Conservation (phyloP, 2,329 filamentous ascomycete species). For the Dactylonectria estremocensis region DNA sequence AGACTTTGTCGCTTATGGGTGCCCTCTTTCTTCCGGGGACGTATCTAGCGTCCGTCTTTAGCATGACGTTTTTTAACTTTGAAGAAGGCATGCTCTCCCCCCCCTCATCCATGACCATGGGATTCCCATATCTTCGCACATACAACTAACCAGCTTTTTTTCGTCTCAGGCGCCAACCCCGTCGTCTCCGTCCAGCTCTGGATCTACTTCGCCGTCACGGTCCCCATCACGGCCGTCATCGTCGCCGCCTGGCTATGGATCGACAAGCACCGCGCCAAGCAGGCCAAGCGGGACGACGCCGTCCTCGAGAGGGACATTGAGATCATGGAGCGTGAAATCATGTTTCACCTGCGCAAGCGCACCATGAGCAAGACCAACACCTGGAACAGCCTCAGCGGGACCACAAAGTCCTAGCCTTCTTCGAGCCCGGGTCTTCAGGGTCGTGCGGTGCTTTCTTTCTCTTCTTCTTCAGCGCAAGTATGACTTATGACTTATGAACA, state of each 20-base stretch:
- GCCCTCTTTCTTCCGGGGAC: constrained; percentile 76
- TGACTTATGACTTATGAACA: constrained; percentile 31
- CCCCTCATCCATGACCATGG: too few species aligned
- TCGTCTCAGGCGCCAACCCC: constrained; percentile 50
- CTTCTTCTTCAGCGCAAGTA: constrained; percentile 18
- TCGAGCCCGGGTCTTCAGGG: constrained; percentile 3
- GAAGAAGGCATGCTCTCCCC: constrained; percentile 56
- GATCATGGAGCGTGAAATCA: constrained; percentile 70
- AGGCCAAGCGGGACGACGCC: constrained; percentile 64
- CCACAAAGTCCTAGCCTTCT: constrained; percentile 45
- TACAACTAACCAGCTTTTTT: too few species aligned
- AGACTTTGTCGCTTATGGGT: constrained; percentile 75
- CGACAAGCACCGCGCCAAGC: constrained; percentile 65
- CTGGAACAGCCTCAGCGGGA: constrained; percentile 61
- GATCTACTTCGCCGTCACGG: constrained; percentile 75
- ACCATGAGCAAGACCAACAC: constrained; percentile 71
- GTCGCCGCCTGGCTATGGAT: constrained; percentile 70
- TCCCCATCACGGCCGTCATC: constrained; percentile 70
- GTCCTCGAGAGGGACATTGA: constrained; percentile 70
- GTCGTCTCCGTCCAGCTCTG: constrained; percentile 69
- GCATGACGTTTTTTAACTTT: constrained; percentile 79
- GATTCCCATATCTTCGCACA: too few species aligned
- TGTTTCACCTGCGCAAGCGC: constrained; percentile 69
- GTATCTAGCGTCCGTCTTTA: constrained; percentile 74
- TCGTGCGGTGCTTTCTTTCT: not conserved